Percentiles rank a stretch among this genome's conserved stretches.
Conservation (phyloP, 176 grass and related monocot genomes). For the Ensete glaucum region DNA sequence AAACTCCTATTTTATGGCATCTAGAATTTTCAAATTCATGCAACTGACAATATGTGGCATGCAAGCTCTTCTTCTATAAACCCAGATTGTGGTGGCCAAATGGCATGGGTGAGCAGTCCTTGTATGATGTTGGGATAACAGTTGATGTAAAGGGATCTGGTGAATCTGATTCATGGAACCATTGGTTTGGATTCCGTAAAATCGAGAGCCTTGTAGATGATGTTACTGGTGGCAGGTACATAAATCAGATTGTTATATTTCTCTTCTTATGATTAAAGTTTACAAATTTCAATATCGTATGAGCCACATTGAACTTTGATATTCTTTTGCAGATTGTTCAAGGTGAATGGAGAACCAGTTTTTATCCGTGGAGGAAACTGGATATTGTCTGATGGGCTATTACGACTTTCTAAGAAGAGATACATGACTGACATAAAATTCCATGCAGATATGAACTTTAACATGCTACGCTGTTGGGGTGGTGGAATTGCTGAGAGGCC, state of each 20-base stretch:
- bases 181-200: conserved; percentile 80
- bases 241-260: conserved; percentile 13
- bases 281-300: not conserved
- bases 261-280: not conserved
- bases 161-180: conserved; percentile 77
- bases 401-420: conserved; percentile 71
- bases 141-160: conserved; percentile 82
- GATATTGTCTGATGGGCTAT: conserved; percentile 92
- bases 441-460: conserved; percentile 94
- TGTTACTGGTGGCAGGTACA: conserved; percentile 81
- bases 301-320: conserved; percentile 1
- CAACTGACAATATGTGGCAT: conserved; percentile 16
- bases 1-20: not conserved
- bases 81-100: conserved; percentile 98
- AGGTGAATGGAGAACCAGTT: conserved; percentile 79
- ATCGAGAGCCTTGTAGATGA: conserved; percentile 74
- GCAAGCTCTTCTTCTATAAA: conserved; percentile 92
- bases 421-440: conserved; percentile 95
- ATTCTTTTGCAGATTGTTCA: conserved; percentile 56
- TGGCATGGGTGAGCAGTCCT: conserved; percentile 80
- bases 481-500: conserved; percentile 84
- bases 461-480: conserved; percentile 97
- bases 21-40: not conserved
- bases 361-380: conserved; percentile 97
- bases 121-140: conserved; percentile 76